phyloP scores from a whole-genome alignment of 116 monocot species.

The Zostera marina region DNA sequence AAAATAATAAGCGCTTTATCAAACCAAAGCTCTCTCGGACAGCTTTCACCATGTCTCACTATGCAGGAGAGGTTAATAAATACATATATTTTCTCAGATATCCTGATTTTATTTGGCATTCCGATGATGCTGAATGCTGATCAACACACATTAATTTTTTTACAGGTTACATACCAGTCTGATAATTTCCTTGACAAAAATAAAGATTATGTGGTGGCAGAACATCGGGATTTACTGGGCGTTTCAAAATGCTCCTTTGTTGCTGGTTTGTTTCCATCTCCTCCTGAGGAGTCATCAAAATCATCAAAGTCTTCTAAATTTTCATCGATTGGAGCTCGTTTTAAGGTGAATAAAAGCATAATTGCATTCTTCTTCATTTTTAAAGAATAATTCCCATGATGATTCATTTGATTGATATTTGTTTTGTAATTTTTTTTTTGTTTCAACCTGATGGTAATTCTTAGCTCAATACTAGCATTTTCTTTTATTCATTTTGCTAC shows the following conservation, averaged over 20 bases:
- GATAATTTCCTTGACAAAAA: slow-evolving; percentile 58
- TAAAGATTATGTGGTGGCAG: slow-evolving; percentile 74
- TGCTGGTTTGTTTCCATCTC: slow-evolving; percentile 38
- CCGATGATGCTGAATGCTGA: background rate
- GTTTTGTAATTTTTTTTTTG: too few relatives aligned
- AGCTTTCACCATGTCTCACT: slow-evolving; percentile 61
- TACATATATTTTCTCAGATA: background rate
- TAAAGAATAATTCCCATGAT: background rate
- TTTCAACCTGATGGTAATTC: too few relatives aligned
- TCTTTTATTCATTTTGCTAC: too few relatives aligned
- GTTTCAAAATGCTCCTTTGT: slow-evolving; percentile 51
- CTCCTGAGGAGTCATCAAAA: slow-evolving; percentile 47
- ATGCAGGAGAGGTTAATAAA: slow-evolving; percentile 66
- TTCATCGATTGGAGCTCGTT: slow-evolving; percentile 52
- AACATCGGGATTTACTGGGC: slow-evolving; percentile 44
- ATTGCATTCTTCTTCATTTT: background rate
- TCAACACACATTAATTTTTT: background rate
- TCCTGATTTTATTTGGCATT: background rate
- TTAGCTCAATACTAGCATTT: too few relatives aligned
- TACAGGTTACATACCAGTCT: slow-evolving; percentile 47
- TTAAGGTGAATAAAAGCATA: slow-evolving; percentile 31
- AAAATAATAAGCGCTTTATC: slow-evolving; percentile 42
- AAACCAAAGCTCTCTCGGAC: slow-evolving; percentile 72
- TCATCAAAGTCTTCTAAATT: slow-evolving; percentile 67
- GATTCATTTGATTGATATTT: too few relatives aligned